Evolutionary conservation across 169 alveolate species (phyloP).

Genomic region (Toxoplasma gondii): DNA sequence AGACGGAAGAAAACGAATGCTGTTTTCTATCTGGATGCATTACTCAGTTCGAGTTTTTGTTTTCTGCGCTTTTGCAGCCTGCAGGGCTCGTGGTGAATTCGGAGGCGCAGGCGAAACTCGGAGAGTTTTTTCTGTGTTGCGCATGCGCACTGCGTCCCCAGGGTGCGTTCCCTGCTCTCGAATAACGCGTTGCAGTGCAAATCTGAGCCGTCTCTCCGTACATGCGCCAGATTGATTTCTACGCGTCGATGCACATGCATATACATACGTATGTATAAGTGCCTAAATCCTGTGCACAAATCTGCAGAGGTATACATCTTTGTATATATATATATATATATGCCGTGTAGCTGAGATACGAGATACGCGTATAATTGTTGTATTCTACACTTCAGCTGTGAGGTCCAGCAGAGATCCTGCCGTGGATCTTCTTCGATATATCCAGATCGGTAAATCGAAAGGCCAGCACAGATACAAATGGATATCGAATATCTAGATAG

Average conservation of each 20-base stretch:
- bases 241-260: too few species aligned
- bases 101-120: slow-evolving; percentile 32
- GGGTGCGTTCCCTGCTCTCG: neutral
- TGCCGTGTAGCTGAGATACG: too few species aligned
- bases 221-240: too few species aligned
- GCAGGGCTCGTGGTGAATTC: neutral
- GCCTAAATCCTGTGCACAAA: too few species aligned
- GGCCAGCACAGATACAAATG: neutral
- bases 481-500: neutral
- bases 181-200: too few species aligned
- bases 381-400: neutral
- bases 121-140: slow-evolving; percentile 16
- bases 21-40: neutral
- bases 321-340: too few species aligned
- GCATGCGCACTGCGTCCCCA: neutral
- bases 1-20: too few species aligned
- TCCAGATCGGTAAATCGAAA: neutral
- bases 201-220: too few species aligned
- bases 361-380: neutral
- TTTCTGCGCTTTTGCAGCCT: neutral
- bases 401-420: neutral
- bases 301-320: too few species aligned
- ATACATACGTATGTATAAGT: neutral
- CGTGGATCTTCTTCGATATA: neutral
- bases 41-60: neutral